These are phyloP conservation scores for Backusella tuberculispora DNA, from an alignment of 192 early-diverging fungal genomes.

Conservation along the genomic window DNA sequence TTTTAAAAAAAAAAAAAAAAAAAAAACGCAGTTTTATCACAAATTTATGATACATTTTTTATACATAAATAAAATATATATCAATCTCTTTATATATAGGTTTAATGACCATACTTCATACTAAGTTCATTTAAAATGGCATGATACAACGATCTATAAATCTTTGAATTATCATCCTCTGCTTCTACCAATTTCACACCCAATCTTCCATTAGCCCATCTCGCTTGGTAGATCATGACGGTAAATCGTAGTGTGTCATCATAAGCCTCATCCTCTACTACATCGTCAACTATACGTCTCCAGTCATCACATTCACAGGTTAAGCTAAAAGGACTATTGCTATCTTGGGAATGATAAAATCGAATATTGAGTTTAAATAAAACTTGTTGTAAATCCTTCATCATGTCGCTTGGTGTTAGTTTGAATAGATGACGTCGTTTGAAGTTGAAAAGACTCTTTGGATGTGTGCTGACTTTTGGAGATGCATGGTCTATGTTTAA, in stretches of 20 bases:
- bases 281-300: not conserved
- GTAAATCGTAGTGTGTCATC: conserved; percentile 9
- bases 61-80: too few species aligned
- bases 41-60: too few species aligned
- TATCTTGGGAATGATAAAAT: not conserved
- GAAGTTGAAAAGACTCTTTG: conserved; percentile 34
- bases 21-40: too few species aligned
- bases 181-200: conserved; percentile 28
- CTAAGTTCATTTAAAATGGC: conserved; percentile 22
- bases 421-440: conserved; percentile 30
- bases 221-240: conserved; percentile 26
- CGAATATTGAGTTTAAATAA: not conserved
- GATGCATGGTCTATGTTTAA: not conserved
- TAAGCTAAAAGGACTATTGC: conserved; percentile 1
- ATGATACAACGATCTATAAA: conserved; percentile 22
- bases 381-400: conserved; percentile 17
- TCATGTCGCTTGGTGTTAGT: not conserved
- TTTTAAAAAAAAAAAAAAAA: too few species aligned
- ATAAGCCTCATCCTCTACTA: not conserved
- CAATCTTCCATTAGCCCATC: conserved; percentile 30
- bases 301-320: conserved; percentile 8
- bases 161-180: conserved; percentile 19
- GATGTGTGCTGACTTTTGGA: conserved; percentile 15
- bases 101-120: not conserved
- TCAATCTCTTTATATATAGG: too few species aligned